Conservation (phyloP, 805 yeast genomes). For the Yamadazyma endophytica region DNA sequence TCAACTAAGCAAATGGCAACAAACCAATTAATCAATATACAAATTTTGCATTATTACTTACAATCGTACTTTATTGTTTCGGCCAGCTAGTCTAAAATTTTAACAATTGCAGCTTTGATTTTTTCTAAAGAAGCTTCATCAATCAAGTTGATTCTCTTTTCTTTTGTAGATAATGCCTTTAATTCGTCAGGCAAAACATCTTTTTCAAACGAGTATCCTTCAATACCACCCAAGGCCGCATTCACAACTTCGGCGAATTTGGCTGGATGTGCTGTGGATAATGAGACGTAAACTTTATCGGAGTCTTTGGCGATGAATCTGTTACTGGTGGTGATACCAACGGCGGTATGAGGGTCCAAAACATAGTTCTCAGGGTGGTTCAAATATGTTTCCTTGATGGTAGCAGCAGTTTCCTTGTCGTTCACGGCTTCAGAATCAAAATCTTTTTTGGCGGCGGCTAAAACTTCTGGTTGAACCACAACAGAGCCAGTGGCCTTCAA, state of each 20-base stretch:
- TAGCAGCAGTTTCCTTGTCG: conserved; percentile 70
- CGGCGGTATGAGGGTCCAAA: conserved; percentile 95
- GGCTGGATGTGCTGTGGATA: conserved; percentile 99
- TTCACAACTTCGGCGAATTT: conserved; percentile 96
- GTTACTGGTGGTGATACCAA: conserved; percentile 80
- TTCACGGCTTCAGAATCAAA: conserved; percentile 79
- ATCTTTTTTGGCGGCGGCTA: conserved; percentile 60
- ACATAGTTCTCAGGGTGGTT: conserved; percentile 65
- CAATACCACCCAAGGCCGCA: conserved; percentile 60
- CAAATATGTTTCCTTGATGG: conserved; percentile 69
- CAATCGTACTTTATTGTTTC: too few relatives aligned
- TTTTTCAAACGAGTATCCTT: conserved; percentile 77
- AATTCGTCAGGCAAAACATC: conserved; percentile 90
- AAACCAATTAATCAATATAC: conserved; percentile 1
- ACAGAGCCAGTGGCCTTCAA: conserved; percentile 77
- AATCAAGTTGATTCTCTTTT: conserved; percentile 69
- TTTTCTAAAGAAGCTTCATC: conserved; percentile 69
- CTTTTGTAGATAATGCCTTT: conserved; percentile 62
- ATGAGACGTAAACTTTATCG: conserved; percentile 56
- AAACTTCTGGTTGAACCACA: conserved; percentile 59
- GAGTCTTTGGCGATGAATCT: conserved; percentile 47
- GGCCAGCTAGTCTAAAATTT: conserved; percentile 50
- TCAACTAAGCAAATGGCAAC: background rate
- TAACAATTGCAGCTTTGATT: conserved; percentile 72
- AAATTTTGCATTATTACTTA: conserved; percentile 2